phyloP scores from a whole-genome alignment of 164 flowering plant genomes.

The Nymphaea colorata region DNA sequence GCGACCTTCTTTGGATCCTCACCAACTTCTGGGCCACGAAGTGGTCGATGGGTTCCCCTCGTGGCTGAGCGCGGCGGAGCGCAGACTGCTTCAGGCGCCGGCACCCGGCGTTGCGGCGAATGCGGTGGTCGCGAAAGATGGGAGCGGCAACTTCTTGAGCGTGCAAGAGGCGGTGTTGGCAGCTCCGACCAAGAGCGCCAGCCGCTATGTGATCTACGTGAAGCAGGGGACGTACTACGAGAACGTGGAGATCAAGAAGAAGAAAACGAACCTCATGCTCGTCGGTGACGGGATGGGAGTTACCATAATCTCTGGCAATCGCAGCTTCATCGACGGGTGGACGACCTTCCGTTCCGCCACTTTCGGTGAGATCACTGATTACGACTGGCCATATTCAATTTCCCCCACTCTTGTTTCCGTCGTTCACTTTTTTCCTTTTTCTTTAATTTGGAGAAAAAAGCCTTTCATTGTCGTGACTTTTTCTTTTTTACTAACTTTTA shows the following conservation, averaged over 20 bases:
- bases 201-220: slow-evolving; percentile 35
- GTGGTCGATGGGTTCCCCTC: slow-evolving; percentile 26
- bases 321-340: slow-evolving; percentile 38
- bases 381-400: not conserved
- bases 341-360: slow-evolving; percentile 51
- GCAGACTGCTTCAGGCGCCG: slow-evolving; percentile 33
- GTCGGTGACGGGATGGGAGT: slow-evolving; percentile 40
- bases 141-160: slow-evolving; percentile 46
- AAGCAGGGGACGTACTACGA: slow-evolving; percentile 44
- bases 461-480: not conserved
- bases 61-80: slow-evolving; percentile 43
- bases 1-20: too few relatives aligned
- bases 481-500: not conserved
- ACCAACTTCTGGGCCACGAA: not conserved
- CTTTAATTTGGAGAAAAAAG: not conserved
- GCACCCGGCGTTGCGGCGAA: slow-evolving; percentile 20
- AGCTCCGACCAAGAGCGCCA: slow-evolving; percentile 43
- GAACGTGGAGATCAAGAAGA: slow-evolving; percentile 46
- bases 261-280: slow-evolving; percentile 43
- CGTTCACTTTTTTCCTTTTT: not conserved
- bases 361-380: slow-evolving; percentile 27
- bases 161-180: slow-evolving; percentile 56
- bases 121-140: slow-evolving; percentile 63
- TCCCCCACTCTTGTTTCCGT: not conserved
- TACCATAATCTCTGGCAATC: slow-evolving; percentile 38